Percentiles rank a stretch among this genome's conserved stretches.
phyloP scores from a whole-genome alignment of 306 rosid species.

The Alnus rubra region DNA sequence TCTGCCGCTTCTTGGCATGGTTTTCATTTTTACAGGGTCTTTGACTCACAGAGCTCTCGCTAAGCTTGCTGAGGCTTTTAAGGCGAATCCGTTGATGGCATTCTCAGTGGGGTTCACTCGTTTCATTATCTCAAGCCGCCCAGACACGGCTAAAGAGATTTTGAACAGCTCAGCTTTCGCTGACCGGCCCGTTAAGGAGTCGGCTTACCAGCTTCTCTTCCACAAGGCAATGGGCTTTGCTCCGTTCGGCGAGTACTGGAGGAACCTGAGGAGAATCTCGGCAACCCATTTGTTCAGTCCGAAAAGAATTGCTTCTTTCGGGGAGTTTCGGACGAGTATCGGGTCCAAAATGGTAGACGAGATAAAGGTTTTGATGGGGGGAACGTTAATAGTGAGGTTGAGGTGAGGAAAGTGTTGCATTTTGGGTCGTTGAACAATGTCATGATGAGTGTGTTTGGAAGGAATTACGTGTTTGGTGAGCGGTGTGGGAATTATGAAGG shows the following conservation, averaged over 20 bases:
- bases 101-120: conserved; percentile 70
- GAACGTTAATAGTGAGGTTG: conserved; percentile 30
- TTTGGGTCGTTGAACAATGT: conserved; percentile 66
- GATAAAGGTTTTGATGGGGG: conserved; percentile 31
- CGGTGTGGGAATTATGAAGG: conserved; percentile 21
- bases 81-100: conserved; percentile 57
- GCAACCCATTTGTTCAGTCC: conserved; percentile 58
- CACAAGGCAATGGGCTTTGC: conserved; percentile 83
- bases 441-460: conserved; percentile 76
- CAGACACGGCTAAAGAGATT: conserved; percentile 68
- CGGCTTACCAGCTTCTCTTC: conserved; percentile 73
- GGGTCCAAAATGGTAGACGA: conserved; percentile 45
- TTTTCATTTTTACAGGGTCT: conserved; percentile 26
- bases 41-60: conserved; percentile 52
- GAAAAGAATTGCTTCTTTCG: conserved; percentile 34
- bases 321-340: conserved; percentile 32
- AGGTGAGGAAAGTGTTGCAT: conserved; percentile 54
- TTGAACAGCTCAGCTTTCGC: conserved; percentile 57
- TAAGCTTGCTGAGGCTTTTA: conserved; percentile 28
- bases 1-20: conserved; percentile 37
- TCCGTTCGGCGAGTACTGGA: conserved; percentile 80
- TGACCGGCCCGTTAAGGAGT: conserved; percentile 73
- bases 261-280: conserved; percentile 72
- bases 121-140: conserved; percentile 56
- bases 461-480: conserved; percentile 46